Evolutionary conservation across 1,284 basidiomycete species (phyloP), one percentile per base, ranked within the genome.

Genomic region (Microstroma glucosiphilum): DNA sequence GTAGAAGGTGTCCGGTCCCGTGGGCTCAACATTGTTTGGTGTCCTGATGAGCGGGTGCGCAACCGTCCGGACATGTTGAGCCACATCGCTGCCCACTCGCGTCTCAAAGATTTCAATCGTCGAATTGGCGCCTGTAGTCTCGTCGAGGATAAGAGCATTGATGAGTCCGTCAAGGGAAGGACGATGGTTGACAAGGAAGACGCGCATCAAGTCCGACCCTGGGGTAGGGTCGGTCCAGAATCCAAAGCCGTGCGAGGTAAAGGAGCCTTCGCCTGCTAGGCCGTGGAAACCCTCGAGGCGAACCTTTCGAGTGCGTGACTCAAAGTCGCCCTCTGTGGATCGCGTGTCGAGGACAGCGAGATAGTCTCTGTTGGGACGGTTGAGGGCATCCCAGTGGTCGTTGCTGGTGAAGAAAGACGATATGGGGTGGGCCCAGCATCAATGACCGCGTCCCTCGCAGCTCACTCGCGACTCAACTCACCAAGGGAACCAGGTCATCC

Each of bases 231-330:
- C 55, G 26, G 69, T 82, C 46, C 57, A 65, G 21, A 89, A 84
- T 62, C 88, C 88, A 83, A 90, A 85, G 13, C 88, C 88, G 68
- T 89, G 88, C 15, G 86, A 70, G 40, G 84, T 85, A 51, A 89
- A 63, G 40, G 70, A 64, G 17, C 57, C 80, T 0, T 63, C 60
- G 40, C 84, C 84, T 9, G 82, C 80, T 17, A 66, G 60, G 26
- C 73, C 62, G 13, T 79, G 71, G 71, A 82, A 83, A 37, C 80
- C 81, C 4, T 76, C 66, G 8, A 85, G 74, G 9, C 77, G 68
- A 56, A 89, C 81, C 40, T 81, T 83, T 12, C 81, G 84, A 49
- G 86, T 79, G 61, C 75, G 69, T 30, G 78, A 80, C 6, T 84
- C 83, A 19, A 59, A 53, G 4, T 66, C 58, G 17, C 84, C 84